Evolutionary conservation across 2,329 filamentous ascomycete genomes (phyloP), one percentile per base, ranked within the genome.

Genomic region (Graphilbum fragrans): DNA sequence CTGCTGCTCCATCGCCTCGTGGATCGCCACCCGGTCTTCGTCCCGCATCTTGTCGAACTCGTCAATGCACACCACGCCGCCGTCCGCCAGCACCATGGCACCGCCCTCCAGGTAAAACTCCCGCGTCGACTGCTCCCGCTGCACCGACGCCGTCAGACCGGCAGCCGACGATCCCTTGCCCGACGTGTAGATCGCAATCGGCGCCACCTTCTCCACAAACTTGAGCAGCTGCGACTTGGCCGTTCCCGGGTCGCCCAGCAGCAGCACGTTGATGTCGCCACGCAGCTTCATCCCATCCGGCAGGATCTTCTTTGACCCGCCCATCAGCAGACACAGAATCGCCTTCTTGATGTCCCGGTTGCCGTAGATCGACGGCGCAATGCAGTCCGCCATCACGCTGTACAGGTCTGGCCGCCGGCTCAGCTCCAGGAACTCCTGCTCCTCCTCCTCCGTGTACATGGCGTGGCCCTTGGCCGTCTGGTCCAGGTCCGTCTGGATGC

Each of bases 31-130:
- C 52, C 92, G 77, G 54, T 98, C 92, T 60, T 98, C 92, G 57
- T 98, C 92, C 47, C 92, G 76, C 92, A 98, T 98, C 70, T 98
- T 98, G 67, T 98, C 92, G 57, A 98, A 98, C 63, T 98, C 92
- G 57, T 98, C 92, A 52, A 98, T 98, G 61, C 92, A 96, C 10
- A 96, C 92, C 1, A 96, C 90, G 53, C 92, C 92, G 3, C 88
- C 88, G 51, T 98, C 92, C 4, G 92, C 92, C 17, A 98, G 76
- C 4, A 98, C 92, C 92, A 98, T 96, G 25, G 92, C 92, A 62
- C 92, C 92, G 37, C 92, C 92, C 67, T 98, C 92, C 1, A 98
- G 77, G 55, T 96, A 98, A 61, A 98, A 98, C 58, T 98, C 92
- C 39, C 92, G 77, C 0, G 90, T 95, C 14, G 80, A 83, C 14